Percentiles rank a stretch among this genome's conserved stretches.
These are phyloP conservation scores for Calamus simplicifolius DNA, from an alignment of 176 grass and related monocot genomes.

Conservation along the genomic window DNA sequence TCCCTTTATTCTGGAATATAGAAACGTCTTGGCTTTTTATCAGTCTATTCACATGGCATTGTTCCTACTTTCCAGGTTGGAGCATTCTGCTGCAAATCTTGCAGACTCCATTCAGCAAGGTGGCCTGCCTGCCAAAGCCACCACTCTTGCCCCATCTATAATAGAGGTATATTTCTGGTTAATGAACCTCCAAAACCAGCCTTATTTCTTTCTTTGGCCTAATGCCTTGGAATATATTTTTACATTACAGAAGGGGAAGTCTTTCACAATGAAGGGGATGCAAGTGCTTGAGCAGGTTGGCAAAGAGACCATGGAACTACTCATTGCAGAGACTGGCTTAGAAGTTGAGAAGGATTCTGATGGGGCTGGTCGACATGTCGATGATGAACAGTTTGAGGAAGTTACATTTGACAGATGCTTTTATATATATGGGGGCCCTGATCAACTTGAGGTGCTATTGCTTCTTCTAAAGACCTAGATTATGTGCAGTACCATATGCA, in stretches of 20 bases:
- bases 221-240: neutral
- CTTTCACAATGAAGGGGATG: slow-evolving; percentile 80
- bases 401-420: slow-evolving; percentile 94
- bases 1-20: too few relatives aligned
- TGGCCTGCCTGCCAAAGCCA: slow-evolving; percentile 63
- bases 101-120: slow-evolving; percentile 87
- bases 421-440: slow-evolving; percentile 98
- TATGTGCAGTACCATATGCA: too few relatives aligned
- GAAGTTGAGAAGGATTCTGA: slow-evolving; percentile 60
- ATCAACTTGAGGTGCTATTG: slow-evolving; percentile 73
- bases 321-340: slow-evolving; percentile 91
- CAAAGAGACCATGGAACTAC: slow-evolving; percentile 91
- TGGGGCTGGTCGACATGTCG: slow-evolving; percentile 43
- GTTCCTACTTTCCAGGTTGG: slow-evolving; percentile 43
- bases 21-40: too few relatives aligned
- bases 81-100: slow-evolving; percentile 81
- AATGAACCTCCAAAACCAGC: too few relatives aligned
- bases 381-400: slow-evolving; percentile 91
- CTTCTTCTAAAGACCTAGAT: slow-evolving; percentile 17
- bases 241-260: slow-evolving; percentile 61
- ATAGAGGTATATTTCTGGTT: slow-evolving; percentile 44
- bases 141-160: slow-evolving; percentile 72
- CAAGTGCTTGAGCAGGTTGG: slow-evolving; percentile 93
- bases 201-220: too few relatives aligned
- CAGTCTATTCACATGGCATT: slow-evolving; percentile 4